A percentile compares a stretch with the other conserved stretches of the same genome.
Conservation (phyloP, 2,329 filamentous ascomycete species). For the Ascochyta fabae region DNA sequence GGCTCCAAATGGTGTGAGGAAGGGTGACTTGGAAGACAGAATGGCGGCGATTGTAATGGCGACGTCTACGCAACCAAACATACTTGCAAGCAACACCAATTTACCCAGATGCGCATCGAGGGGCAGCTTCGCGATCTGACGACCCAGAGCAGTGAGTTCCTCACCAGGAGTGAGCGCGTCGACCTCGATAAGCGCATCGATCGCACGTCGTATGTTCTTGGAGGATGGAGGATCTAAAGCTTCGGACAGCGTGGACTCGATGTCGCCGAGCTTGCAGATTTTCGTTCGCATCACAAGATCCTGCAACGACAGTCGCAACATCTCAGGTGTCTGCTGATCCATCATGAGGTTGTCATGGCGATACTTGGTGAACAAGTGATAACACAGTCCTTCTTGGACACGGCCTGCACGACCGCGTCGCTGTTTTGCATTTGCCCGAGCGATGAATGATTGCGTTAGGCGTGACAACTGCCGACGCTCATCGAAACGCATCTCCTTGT, state of each 20-base stretch:
- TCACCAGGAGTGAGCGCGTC: constrained; percentile 82
- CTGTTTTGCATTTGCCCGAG: constrained; percentile 93
- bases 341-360: constrained; percentile 84
- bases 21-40: constrained; percentile 92
- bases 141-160: constrained; percentile 83
- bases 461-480: constrained; percentile 89
- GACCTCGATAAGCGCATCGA: constrained; percentile 92
- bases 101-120: constrained; percentile 96
- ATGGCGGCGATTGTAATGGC: constrained; percentile 91
- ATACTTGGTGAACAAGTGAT: constrained; percentile 91
- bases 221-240: constrained; percentile 88
- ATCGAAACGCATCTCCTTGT: constrained; percentile 96
- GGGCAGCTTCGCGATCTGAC: constrained; percentile 85
- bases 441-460: constrained; percentile 93
- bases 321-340: constrained; percentile 94
- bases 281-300: constrained; percentile 96
- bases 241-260: constrained; percentile 85
- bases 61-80: constrained; percentile 92
- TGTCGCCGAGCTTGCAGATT: constrained; percentile 93
- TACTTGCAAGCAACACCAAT: constrained; percentile 81
- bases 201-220: constrained; percentile 90
- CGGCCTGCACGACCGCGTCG: constrained; percentile 90
- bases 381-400: constrained; percentile 93
- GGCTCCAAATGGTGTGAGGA: constrained; percentile 84
- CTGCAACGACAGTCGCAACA: constrained; percentile 91